Evolutionary conservation across 2,329 filamentous ascomycete genomes (phyloP), one percentile per base, ranked within the genome.

Genomic region (Sporothrix pallida): DNA sequence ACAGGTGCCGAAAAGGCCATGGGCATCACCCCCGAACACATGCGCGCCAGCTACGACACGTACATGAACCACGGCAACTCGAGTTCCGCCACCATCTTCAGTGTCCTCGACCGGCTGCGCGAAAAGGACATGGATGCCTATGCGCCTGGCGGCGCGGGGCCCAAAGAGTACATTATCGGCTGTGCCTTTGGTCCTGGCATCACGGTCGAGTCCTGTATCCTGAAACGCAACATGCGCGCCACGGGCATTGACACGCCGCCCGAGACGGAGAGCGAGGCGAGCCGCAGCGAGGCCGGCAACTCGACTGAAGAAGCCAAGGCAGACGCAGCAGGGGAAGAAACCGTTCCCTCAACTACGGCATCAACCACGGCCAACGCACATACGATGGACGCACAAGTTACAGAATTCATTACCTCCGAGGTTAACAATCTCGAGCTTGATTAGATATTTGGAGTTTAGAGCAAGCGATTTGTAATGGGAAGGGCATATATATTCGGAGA

Each of bases 121-220:
- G 79, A 82, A 26, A 88, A 88, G 77, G 87, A 89, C 10, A 90
- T 90, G 88, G 88, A 90, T 74, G 83, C 82, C 3, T 70, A 87
- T 8, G 87, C 87, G 0, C 87, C 87, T 0, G 84, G 80, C 0
- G 87, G 80, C 0, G 86, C 86, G 1, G 82, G 82, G 17, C 77
- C 77, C 1, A 84, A 85, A 50, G 88, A 92, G 65, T 87, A 89
- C 73, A 85, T 93, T 5, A 86, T 92, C 1, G 90, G 88, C 1
- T 91, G 89, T 76, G 91, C 90, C 1, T 93, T 93, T 78, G 91
- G 91, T 0, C 91, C 91, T 0, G 91, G 91, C 0, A 89, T 93
- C 76, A 81, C 87, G 5, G 86, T 92, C 44, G 91, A 93, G 82
- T 91, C 91, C 87, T 90, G 88, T 79, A 84, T 92, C 81, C 80